A percentile compares a stretch with the other conserved stretches of the same genome.
Conservation (phyloP, 2,329 filamentous ascomycete species). For the Colletotrichum sansevieriae region DNA sequence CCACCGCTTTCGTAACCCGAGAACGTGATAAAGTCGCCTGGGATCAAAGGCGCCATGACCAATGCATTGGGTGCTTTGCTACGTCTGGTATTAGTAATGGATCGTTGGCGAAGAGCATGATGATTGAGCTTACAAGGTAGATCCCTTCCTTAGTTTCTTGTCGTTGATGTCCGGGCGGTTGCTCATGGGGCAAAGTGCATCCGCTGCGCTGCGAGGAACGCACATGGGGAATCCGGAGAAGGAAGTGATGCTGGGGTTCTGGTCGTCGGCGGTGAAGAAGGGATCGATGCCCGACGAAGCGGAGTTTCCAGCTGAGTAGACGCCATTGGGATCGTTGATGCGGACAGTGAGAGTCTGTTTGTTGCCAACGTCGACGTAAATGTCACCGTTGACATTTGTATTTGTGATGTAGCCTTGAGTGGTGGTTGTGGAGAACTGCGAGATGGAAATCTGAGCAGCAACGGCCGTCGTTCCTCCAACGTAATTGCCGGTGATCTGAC, state of each 20-base stretch:
- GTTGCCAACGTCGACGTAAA: conserved; percentile 52
- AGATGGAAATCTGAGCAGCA: conserved; percentile 54
- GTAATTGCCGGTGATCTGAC: conserved; percentile 54
- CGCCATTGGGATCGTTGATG: conserved; percentile 59
- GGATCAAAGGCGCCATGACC: conserved; percentile 56
- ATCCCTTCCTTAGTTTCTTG: conserved; percentile 35
- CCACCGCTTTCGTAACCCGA: conserved; percentile 50
- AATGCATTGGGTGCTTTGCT: neutral
- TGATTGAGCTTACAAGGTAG: conserved; percentile 31
- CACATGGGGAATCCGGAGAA: conserved; percentile 67
- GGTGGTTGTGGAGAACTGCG: conserved; percentile 52
- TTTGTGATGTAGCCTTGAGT: conserved; percentile 52
- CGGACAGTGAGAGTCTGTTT: conserved; percentile 46
- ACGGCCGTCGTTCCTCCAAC: conserved; percentile 51
- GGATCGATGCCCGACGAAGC: conserved; percentile 44
- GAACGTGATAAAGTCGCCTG: conserved; percentile 57
- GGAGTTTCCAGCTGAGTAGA: conserved; percentile 54
- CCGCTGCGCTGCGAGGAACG: conserved; percentile 56
- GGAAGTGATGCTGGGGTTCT: conserved; percentile 59
- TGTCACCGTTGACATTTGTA: conserved; percentile 50
- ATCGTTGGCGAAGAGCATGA: no score
- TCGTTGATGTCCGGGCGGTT: conserved; percentile 47
- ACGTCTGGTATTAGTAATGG: no score
- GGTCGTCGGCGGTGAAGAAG: conserved; percentile 61
- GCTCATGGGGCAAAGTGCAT: conserved; percentile 51